A percentile compares a stretch with the other conserved stretches of the same genome.
Evolutionary conservation across 352 stramenopile genomes (phyloP).

Genomic region (Pythium aquatile): DNA sequence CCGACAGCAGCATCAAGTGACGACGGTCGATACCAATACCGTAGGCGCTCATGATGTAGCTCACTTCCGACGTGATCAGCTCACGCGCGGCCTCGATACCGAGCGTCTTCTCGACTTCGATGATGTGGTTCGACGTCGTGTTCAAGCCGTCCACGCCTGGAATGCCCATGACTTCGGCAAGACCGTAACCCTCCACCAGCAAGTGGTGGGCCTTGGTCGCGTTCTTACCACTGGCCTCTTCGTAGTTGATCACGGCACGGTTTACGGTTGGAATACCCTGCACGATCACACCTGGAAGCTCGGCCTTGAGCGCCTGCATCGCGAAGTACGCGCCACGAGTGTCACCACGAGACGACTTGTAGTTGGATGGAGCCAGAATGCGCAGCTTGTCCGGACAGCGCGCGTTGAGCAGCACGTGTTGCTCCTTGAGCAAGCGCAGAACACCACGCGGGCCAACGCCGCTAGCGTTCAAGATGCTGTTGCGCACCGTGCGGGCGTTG

Average conservation of each 20-base stretch:
- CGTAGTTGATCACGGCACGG: constrained; percentile 98
- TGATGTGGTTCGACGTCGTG: constrained; percentile 99
- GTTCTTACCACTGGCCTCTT: constrained; percentile 75
- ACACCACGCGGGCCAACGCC: constrained; percentile 66
- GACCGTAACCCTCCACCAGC: constrained; percentile 98
- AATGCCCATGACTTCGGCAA: constrained; percentile 98
- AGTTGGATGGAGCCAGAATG: constrained; percentile 78
- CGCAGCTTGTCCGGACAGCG: constrained; percentile 83
- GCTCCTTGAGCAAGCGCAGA: constrained; percentile 78
- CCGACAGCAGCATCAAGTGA: constrained; percentile 98
- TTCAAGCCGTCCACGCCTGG: constrained; percentile 95
- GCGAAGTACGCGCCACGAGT: constrained; percentile 89
- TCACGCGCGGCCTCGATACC: constrained; percentile 98
- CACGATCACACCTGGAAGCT: constrained; percentile 96
- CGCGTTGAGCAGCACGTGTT: constrained; percentile 82
- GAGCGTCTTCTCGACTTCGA: constrained; percentile 95
- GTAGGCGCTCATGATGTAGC: constrained; percentile 99
- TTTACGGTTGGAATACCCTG: constrained; percentile 98
- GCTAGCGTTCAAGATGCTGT: constrained; percentile 89
- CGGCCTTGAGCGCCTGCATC: constrained; percentile 95
- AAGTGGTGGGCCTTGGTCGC: constrained; percentile 91
- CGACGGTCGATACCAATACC: constrained; percentile 98
- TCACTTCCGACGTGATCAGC: constrained; percentile 97
- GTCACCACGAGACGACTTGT: constrained; percentile 82
- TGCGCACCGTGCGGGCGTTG: constrained; percentile 87